Percentiles rank a stretch among this genome's conserved stretches.
These are phyloP conservation scores for Solanum pennellii DNA, from an alignment of 257 asterid species.

Conservation along the genomic window DNA sequence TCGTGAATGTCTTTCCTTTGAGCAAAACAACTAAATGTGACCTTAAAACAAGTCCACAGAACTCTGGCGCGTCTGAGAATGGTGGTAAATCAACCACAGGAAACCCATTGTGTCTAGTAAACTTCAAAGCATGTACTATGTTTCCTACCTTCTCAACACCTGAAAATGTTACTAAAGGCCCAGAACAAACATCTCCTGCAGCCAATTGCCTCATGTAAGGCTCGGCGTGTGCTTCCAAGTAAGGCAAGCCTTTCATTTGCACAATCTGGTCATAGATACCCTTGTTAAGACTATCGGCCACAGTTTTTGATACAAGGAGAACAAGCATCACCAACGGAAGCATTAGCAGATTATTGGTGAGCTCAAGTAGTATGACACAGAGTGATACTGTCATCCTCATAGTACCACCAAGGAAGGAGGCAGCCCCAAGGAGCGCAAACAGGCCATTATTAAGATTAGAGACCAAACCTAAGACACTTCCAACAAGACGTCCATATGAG, in stretches of 20 bases:
- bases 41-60: slow-evolving; percentile 78
- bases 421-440: slow-evolving; percentile 88
- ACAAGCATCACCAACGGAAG: slow-evolving; percentile 92
- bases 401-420: slow-evolving; percentile 97
- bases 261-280: slow-evolving; percentile 96
- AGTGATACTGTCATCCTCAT: slow-evolving; percentile 99
- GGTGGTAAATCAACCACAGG: slow-evolving; percentile 94
- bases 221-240: slow-evolving; percentile 87
- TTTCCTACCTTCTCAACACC: slow-evolving; percentile 78
- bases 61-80: slow-evolving; percentile 59
- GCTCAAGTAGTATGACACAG: slow-evolving; percentile 84
- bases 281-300: slow-evolving; percentile 70
- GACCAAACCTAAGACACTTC: slow-evolving; percentile 49
- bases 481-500: slow-evolving; percentile 85
- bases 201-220: slow-evolving; percentile 84
- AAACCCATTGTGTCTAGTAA: slow-evolving; percentile 73
- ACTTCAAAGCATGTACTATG: slow-evolving; percentile 46
- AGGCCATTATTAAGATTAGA: slow-evolving; percentile 65
- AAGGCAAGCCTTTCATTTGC: slow-evolving; percentile 89
- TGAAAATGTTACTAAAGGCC: slow-evolving; percentile 65
- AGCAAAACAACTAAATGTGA: slow-evolving; percentile 81
- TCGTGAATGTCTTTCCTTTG: slow-evolving; percentile 45
- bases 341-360: slow-evolving; percentile 79
- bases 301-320: slow-evolving; percentile 82
- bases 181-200: slow-evolving; percentile 86